A percentile compares a stretch with the other conserved stretches of the same genome.
These are phyloP conservation scores for Decorospora gaudefroyi DNA, from an alignment of 2,329 filamentous ascomycete genomes.

Conservation along the genomic window DNA sequence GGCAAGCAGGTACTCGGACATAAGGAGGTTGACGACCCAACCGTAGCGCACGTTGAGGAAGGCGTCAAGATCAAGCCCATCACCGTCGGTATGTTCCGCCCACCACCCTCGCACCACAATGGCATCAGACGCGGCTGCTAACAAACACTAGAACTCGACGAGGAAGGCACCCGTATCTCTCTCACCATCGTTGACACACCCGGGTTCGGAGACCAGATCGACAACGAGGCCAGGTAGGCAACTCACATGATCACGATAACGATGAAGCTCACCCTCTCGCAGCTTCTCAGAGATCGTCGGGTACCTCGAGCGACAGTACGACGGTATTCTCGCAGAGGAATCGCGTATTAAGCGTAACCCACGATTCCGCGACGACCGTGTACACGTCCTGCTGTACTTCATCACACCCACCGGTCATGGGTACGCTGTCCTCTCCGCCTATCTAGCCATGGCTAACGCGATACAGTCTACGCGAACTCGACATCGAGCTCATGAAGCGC, in stretches of 20 bases:
- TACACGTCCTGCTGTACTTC: constrained; percentile 98
- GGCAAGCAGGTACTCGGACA: constrained; percentile 87
- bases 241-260: background rate
- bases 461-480: constrained; percentile 87
- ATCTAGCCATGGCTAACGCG: constrained; percentile 21
- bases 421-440: constrained; percentile 55
- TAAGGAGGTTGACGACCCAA: constrained; percentile 91
- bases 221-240: constrained; percentile 91
- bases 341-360: constrained; percentile 99
- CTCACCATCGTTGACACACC: constrained; percentile 98
- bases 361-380: constrained; percentile 97
- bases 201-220: constrained; percentile 97
- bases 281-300: constrained; percentile 98
- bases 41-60: constrained; percentile 88
- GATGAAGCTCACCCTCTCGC: constrained; percentile 26
- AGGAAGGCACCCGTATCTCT: constrained; percentile 97
- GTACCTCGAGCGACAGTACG: constrained; percentile 98
- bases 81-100: constrained; percentile 76
- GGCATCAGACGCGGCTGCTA: constrained; percentile 2
- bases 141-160: constrained; percentile 71
- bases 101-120: background rate
- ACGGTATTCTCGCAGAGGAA: constrained; percentile 98
- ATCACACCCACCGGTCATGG: constrained; percentile 97
- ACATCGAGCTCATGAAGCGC: constrained; percentile 99
- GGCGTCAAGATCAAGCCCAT: constrained; percentile 98